Evolutionary conservation across 805 yeast genomes (phyloP), one percentile per base, ranked within the genome.

Genomic region (Pichia sporocuriosa): DNA sequence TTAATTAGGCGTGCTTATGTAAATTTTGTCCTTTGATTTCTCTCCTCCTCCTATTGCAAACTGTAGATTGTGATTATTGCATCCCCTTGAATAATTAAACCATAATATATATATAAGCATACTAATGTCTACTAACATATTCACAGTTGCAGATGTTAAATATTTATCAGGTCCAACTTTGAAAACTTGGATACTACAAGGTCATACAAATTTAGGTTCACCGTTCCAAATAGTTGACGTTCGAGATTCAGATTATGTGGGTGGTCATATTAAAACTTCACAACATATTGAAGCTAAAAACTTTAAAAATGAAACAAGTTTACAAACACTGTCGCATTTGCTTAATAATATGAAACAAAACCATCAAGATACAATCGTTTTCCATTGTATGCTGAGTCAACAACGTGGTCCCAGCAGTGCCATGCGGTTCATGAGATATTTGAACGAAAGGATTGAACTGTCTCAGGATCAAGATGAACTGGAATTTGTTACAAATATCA

Each of bases 381-480:
- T 90, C 64, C 96, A 93, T 59, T 90, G 98, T 61, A 88, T 89
- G 23, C 68, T 84, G 24, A 81, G 94, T 3, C 97, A 93, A 61
- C 94, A 82, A 45, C 68, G 98, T 39, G 97, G 97, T 0, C 97
- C 97, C 0, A 68, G 84, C 4, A 75, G 96, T 4, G 88, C 97
- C 0, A 63, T 79, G 61, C 68, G 67, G 52, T 82, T 83, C 52
- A 54, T 70, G 48, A 61, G 81, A 42, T 67, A 68, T 48, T 63
- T 73, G 12, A 58, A 62, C 33, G 68, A 63, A 11, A 37, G 39
- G 3, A 39, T 61, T 13, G 52, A 52, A 2, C 61, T 54, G 19
- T 29, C 48, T 11, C 23, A 19, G 4, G 48, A 52, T 17, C 22
- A 42, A 10, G 42, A 46, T 17, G 56, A 55, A 21, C 53, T 58